A percentile compares a stretch with the other conserved stretches of the same genome.
Evolutionary conservation across 2,329 filamentous ascomycete genomes (phyloP).

Genomic region (Phaeosphaeriaceae sp.): DNA sequence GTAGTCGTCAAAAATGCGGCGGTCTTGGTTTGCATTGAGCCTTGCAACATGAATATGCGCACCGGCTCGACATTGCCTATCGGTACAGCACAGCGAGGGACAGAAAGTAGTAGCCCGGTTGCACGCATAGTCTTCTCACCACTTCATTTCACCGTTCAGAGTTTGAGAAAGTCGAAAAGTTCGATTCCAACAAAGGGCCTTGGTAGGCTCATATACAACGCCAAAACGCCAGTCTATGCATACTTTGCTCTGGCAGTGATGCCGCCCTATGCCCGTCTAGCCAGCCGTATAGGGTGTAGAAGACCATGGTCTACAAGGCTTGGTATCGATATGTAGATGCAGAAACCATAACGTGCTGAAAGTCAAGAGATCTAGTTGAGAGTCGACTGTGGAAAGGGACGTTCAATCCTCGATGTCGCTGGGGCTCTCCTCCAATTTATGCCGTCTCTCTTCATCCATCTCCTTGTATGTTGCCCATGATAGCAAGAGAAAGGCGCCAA

Average conservation of each 20-base stretch:
- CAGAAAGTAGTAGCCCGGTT: no score
- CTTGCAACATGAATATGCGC: no score
- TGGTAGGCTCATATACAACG: background rate
- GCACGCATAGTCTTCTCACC: no score
- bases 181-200: no score
- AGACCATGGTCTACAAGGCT: background rate
- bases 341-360: background rate
- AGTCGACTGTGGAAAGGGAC: background rate
- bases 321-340: background rate
- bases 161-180: no score
- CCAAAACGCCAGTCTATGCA: constrained; percentile 1
- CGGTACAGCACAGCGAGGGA: no score
- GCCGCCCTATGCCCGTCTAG: background rate
- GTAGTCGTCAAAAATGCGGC: no score
- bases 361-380: background rate
- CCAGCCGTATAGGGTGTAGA: background rate
- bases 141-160: no score
- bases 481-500: constrained; percentile 83
- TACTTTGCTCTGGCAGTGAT: background rate
- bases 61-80: no score
- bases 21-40: no score
- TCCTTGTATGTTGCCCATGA: constrained; percentile 93
- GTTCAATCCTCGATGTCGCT: constrained; percentile 53
- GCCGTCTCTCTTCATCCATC: constrained; percentile 82
- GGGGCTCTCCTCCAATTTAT: constrained; percentile 57